Evolutionary conservation across 2,329 filamentous ascomycete species (phyloP).

Genomic region (Neopestalotiopsis sp.): DNA sequence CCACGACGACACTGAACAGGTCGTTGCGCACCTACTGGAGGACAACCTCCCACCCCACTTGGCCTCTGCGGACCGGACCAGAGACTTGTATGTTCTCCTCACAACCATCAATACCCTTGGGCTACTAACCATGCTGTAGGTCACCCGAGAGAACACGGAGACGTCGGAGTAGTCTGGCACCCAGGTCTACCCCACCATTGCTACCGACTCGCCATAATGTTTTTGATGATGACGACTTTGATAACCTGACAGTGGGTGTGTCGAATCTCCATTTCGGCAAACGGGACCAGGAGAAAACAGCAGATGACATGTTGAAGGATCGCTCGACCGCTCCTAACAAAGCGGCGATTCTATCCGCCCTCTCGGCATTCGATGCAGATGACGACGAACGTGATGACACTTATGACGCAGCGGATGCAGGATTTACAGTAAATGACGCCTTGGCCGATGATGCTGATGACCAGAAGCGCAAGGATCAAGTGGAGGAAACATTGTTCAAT

Average conservation of each 20-base stretch:
- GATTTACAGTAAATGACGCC: conserved; percentile 79
- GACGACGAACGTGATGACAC: conserved; percentile 98
- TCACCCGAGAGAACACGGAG: conserved; percentile 33
- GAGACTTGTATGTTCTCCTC: conserved; percentile 58
- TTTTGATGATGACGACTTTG: conserved; percentile 82
- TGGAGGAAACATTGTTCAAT: conserved; percentile 76
- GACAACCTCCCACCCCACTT: conserved; percentile 75
- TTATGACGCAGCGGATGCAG: conserved; percentile 91
- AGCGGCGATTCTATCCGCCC: conserved; percentile 84
- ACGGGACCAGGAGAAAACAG: conserved; percentile 63
- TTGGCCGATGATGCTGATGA: conserved; percentile 60
- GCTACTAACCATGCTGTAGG: conserved; percentile 20
- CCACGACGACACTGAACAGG: conserved; percentile 74
- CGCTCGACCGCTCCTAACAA: conserved; percentile 72
- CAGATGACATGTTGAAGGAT: conserved; percentile 75
- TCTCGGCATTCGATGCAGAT: conserved; percentile 88
- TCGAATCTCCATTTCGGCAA: conserved; percentile 82
- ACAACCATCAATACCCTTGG: not conserved
- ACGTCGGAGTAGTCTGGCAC: conserved; percentile 53
- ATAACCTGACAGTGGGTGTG: conserved; percentile 69
- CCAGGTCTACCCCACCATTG: conserved; percentile 62
- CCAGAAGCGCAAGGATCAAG: conserved; percentile 48
- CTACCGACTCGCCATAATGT: conserved; percentile 70
- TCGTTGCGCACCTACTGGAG: conserved; percentile 82
- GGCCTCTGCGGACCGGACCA: conserved; percentile 64